phyloP scores from a whole-genome alignment of 2,329 filamentous ascomycete genomes.

The Fusarium subglutinans region DNA sequence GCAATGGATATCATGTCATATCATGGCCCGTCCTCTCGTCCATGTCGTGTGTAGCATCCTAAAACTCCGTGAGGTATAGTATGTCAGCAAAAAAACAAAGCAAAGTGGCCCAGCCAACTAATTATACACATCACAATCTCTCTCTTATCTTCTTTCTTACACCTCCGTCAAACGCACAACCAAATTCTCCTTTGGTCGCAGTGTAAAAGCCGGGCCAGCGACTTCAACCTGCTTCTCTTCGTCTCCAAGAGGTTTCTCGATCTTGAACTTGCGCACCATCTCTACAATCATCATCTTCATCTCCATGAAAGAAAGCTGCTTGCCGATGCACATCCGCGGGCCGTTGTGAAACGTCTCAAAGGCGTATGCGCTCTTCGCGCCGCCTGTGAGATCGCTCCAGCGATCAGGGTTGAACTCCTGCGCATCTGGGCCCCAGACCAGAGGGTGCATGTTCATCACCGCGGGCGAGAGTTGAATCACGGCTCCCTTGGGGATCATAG shows the following conservation, averaged over 20 bases:
- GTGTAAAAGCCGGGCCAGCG: conserved; percentile 38
- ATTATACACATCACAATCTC: neutral
- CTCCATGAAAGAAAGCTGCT: conserved; percentile 48
- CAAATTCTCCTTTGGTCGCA: conserved; percentile 43
- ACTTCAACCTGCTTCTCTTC: conserved; percentile 34
- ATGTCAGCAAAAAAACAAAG: neutral
- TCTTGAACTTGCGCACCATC: conserved; percentile 45
- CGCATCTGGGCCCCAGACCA: conserved; percentile 51
- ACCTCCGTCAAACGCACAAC: conserved; percentile 31
- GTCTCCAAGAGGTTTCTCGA: conserved; percentile 34
- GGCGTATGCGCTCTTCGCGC: conserved; percentile 43
- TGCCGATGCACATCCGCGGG: conserved; percentile 51
- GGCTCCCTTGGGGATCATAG: conserved; percentile 51
- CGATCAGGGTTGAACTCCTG: conserved; percentile 50
- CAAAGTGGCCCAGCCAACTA: neutral
- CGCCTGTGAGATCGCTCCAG: conserved; percentile 46
- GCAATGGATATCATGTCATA: neutral
- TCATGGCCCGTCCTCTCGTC: neutral
- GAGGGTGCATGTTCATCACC: conserved; percentile 48
- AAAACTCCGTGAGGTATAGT: neutral
- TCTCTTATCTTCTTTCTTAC: neutral
- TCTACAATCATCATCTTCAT: conserved; percentile 50
- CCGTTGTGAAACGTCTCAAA: conserved; percentile 51
- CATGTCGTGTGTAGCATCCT: neutral
- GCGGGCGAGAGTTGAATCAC: conserved; percentile 49